Conservation (phyloP, 2,329 filamentous ascomycete species). For the Aurifilum marmelostoma region DNA sequence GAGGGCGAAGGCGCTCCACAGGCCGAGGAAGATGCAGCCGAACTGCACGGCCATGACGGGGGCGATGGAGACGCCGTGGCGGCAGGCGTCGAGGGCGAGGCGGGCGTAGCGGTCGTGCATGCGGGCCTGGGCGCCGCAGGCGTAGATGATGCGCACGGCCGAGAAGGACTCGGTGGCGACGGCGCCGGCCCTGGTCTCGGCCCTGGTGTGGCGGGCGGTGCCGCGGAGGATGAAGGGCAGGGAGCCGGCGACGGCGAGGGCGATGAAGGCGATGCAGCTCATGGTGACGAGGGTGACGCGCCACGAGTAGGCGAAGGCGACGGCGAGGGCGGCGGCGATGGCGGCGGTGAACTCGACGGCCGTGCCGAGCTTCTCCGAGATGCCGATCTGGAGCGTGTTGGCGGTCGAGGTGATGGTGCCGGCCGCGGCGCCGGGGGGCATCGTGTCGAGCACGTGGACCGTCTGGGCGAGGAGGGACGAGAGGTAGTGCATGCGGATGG, state of each 20-base stretch:
- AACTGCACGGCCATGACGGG: constrained; percentile 59
- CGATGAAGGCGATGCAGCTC: constrained; percentile 60
- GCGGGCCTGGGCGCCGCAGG: constrained; percentile 62
- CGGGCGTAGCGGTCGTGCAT: constrained; percentile 56
- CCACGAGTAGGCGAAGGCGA: constrained; percentile 63
- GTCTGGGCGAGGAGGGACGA: constrained; percentile 65
- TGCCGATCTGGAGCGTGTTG: constrained; percentile 66
- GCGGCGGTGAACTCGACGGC: constrained; percentile 60
- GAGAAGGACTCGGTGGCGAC: constrained; percentile 65
- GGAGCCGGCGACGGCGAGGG: constrained; percentile 50
- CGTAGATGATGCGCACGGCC: constrained; percentile 64
- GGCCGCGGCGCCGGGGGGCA: constrained; percentile 64
- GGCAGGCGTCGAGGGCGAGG: constrained; percentile 58
- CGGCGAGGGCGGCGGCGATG: constrained; percentile 55
- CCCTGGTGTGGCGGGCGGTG: constrained; percentile 48
- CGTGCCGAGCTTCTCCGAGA: constrained; percentile 64
- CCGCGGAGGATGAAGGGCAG: constrained; percentile 61
- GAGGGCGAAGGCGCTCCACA: constrained; percentile 54
- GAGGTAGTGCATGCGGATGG: constrained; percentile 67
- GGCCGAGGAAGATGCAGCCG: constrained; percentile 57
- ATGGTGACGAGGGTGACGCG: constrained; percentile 61
- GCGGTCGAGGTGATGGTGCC: constrained; percentile 66
- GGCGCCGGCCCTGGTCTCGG: constrained; percentile 61
- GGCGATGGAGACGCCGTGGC: constrained; percentile 51
- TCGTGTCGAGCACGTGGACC: constrained; percentile 69